Evolutionary conservation across 805 yeast species (phyloP).

Genomic region (Yarrowia yakushimensis): DNA sequence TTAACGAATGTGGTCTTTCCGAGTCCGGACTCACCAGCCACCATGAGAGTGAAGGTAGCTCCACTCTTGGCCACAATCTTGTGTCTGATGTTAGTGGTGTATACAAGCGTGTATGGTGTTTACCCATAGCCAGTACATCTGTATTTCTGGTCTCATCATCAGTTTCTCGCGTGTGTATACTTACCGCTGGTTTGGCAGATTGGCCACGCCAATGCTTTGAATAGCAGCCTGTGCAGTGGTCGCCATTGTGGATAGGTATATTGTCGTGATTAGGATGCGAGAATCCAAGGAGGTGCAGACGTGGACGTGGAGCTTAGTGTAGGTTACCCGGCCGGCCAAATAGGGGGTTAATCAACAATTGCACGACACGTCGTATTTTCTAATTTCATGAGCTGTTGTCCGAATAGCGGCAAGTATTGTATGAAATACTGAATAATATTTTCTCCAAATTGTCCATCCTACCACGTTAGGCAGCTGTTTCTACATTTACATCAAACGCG

Average conservation of each 20-base stretch:
- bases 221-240: conserved; percentile 23
- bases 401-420: too few relatives aligned
- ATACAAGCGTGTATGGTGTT: background rate
- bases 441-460: background rate
- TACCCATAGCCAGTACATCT: background rate
- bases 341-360: background rate
- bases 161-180: background rate
- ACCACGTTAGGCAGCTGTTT: background rate
- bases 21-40: conserved; percentile 77
- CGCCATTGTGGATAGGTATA: background rate
- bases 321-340: conserved; percentile 19
- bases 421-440: background rate
- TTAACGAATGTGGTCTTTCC: conserved; percentile 79
- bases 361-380: background rate
- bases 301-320: conserved; percentile 21
- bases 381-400: background rate
- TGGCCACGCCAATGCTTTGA: conserved; percentile 33
- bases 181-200: conserved; percentile 36
- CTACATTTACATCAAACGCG: background rate
- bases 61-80: conserved; percentile 49
- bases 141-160: background rate
- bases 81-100: conserved; percentile 32
- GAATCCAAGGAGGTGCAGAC: conserved; percentile 23
- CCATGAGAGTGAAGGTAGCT: conserved; percentile 72
- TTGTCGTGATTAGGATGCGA: conserved; percentile 12